These are phyloP conservation scores for Russula sp. DNA, from an alignment of 768 basidiomycete genomes.

Conservation along the genomic window DNA sequence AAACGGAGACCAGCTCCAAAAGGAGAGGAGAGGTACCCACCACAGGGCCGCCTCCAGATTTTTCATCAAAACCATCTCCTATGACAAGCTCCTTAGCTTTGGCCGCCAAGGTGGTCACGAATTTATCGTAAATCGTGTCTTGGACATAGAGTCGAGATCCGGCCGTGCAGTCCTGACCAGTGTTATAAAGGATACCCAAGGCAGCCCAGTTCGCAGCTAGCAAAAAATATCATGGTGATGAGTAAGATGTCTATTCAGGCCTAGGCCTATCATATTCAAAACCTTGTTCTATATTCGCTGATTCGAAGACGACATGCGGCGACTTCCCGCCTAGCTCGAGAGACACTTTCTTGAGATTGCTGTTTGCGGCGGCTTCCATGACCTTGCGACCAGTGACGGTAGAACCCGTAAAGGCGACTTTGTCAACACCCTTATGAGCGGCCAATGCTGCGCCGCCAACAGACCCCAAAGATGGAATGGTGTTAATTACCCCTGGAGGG, in stretches of 20 bases:
- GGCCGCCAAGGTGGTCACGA: constrained; percentile 59
- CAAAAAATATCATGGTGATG: constrained; percentile 11
- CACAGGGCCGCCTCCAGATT: constrained; percentile 76
- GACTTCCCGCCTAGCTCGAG: constrained; percentile 95
- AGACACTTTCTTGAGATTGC: constrained; percentile 95
- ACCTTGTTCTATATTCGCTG: constrained; percentile 88
- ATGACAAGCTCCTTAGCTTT: constrained; percentile 69
- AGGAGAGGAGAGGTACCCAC: constrained; percentile 43
- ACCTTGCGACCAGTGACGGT: constrained; percentile 86
- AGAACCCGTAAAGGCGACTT: constrained; percentile 94
- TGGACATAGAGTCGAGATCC: constrained; percentile 90
- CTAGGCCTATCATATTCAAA: constrained; percentile 14
- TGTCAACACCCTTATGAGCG: constrained; percentile 81
- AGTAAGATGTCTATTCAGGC: background rate
- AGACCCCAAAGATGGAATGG: constrained; percentile 75
- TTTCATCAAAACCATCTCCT: constrained; percentile 78
- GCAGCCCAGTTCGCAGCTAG: constrained; percentile 82
- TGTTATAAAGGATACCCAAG: constrained; percentile 82
- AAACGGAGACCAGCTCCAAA: background rate
- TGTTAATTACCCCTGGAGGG: constrained; percentile 89
- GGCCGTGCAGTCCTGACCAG: constrained; percentile 92
- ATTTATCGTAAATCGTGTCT: constrained; percentile 82
- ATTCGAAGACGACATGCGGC: constrained; percentile 84
- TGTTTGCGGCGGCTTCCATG: constrained; percentile 88
- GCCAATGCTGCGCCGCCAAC: constrained; percentile 85